Conservation (phyloP, 2,329 filamentous ascomycete genomes). For the Cadophora luteo-olivacea region DNA sequence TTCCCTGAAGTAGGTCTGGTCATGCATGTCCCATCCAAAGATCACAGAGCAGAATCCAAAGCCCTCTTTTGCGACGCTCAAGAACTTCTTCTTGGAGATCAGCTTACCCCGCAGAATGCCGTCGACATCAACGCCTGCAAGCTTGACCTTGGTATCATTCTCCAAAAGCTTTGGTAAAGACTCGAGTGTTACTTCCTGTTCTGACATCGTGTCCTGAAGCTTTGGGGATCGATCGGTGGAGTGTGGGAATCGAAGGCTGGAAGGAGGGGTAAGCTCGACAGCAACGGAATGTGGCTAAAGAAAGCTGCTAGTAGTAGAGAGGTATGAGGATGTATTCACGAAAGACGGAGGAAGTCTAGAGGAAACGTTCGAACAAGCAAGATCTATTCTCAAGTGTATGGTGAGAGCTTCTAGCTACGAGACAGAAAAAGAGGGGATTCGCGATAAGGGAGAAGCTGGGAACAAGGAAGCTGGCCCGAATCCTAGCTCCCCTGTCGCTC, state of each 20-base stretch:
- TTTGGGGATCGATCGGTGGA: conserved; percentile 6
- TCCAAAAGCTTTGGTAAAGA: conserved; percentile 71
- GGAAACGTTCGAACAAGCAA: neutral
- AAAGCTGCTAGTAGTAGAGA: neutral
- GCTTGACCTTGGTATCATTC: conserved; percentile 80
- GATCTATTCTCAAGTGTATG: conserved; percentile 10
- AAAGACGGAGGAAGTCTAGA: neutral
- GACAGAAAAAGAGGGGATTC: conserved; percentile 4
- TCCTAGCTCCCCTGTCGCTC: conserved; percentile 15
- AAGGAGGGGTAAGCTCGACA: neutral
- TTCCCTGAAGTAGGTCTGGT: conserved; percentile 86
- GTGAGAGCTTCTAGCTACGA: neutral
- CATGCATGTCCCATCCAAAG: conserved; percentile 98
- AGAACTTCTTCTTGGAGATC: conserved; percentile 90
- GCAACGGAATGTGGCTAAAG: neutral
- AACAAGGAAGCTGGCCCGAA: conserved; percentile 6
- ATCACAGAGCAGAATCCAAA: conserved; percentile 96
- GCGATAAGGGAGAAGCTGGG: conserved; percentile 26
- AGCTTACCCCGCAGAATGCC: conserved; percentile 88
- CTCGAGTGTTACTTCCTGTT: conserved; percentile 61
- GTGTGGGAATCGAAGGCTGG: neutral
- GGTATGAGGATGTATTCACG: neutral
- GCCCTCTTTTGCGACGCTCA: conserved; percentile 78
- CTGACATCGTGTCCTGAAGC: conserved; percentile 34
- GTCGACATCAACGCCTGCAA: conserved; percentile 87